Evolutionary conservation across 352 stramenopile genomes (phyloP), one percentile per base, ranked within the genome.

Genomic region (Halophytophthora polymorphica): DNA sequence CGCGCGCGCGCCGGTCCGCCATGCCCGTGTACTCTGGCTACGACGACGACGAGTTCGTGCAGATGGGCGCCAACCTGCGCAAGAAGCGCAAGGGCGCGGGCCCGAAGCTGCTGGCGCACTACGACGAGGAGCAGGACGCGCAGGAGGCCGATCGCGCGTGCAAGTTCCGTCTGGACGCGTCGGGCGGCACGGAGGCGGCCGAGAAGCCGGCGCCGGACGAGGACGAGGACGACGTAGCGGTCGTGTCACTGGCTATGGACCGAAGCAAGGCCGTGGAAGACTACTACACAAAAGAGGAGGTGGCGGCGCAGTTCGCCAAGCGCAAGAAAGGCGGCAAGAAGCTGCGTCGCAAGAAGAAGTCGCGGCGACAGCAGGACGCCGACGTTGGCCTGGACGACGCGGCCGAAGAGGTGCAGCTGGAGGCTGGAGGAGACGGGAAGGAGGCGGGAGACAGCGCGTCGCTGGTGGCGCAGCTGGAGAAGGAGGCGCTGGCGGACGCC

Each of bases 41-140:
- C 58, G 96, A 99, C 65, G 95, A 99, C 67, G 95, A 98, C 53
- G 96, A 99, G 69, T 98, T 98, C 66, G 77, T 98, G 54, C 75
- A 91, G 50, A 70, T 91, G 53, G 71, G 79, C n/a, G 59, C 57
- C 6, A 39, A 31, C 18, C 35, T 47, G 15, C 33, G 51, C 8
- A 77, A 77, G 52, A 65, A 62, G 35, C 73, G 63, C 37, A 78
- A 75, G 41, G 64, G 37, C 17, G 62, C 55, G 52, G 62, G 65
- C 12, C 48, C 34, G 0, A 77, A 75, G 21, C 45, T 97, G 22
- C 44, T 97, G 34, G 69, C 78, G 0, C 89, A 97, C n/a, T 97
- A 97, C 56, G 88, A 97, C 45, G 81, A 96, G 55, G 85, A 96
- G 1, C 65, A 84, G 17, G 81, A 95, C 22, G 62, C 64, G 15